Base-by-base conservation (phyloP, 2,329 filamentous ascomycete species). In the Periconia macrospinosa region DNA sequence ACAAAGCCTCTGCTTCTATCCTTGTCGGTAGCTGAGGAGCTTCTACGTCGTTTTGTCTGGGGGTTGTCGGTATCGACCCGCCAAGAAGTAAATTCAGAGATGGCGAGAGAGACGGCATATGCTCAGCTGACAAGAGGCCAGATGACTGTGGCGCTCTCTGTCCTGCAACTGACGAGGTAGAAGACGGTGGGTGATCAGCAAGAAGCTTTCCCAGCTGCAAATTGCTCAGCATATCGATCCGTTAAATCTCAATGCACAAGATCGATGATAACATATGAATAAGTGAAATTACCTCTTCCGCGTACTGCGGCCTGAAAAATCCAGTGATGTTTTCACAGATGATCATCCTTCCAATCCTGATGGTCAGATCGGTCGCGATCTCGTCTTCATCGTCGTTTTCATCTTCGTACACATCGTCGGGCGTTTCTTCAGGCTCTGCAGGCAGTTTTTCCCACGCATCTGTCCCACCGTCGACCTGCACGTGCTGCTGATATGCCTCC, bases 251-350 rank as follows among this genome's bases (percentile, higher is more conserved):
- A 35, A n/a, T 33, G 43, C 33, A n/a, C 33, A 37, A 37, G 15
- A 37, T 3, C 15, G 15, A 37, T 37, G 33, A 37, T n/a, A 10
- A 37, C 35, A 43, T 50, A 56, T 37, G 30, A 60, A 59, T 58
- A 59, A 50, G 46, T 17, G 49, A 63, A 50, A 63, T 52, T 72
- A 73, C 71, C 68, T 74, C 71, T 71, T 74, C 70, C 50, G 70
- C 71, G 59, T 74, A 74, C 53, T 74, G 71, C 51, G 70, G 70
- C 37, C 70, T 69, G 47, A 73, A 73, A 49, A 73, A 72, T 40
- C 70, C 71, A 55, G 69, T 71, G 41, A 73, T 67, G 27, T 72
- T 74, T 44, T 74, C 70, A 54, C 69, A 72, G n/a, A 74, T 72
- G 35, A 74, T 72, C 71, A 74, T 73, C 51, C 70, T 65, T 20